Evolutionary conservation across 1,139 yeast genomes (phyloP).

Genomic region (Pichia sp.): DNA sequence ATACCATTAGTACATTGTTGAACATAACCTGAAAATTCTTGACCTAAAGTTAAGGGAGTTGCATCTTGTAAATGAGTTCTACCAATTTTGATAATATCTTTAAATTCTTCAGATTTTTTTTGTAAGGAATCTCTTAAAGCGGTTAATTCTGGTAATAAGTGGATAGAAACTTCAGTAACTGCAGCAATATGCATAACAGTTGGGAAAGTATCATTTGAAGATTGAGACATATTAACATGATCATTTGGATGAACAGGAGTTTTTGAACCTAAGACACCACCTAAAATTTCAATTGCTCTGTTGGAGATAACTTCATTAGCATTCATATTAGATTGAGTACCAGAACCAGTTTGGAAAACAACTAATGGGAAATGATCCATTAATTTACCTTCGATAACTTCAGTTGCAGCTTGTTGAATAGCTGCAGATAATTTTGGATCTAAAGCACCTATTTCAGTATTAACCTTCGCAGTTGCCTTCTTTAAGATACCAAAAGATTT

Average conservation of each 20-base stretch:
- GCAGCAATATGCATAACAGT: conserved; percentile 99
- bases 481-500: conserved; percentile 90
- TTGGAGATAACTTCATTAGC: conserved; percentile 97
- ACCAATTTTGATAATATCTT: conserved; percentile 90
- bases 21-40: conserved; percentile 94
- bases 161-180: conserved; percentile 73
- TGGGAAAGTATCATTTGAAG: conserved; percentile 97
- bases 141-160: conserved; percentile 72
- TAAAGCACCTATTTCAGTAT: conserved; percentile 70
- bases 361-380: conserved; percentile 95
- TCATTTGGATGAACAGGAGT: conserved; percentile 96
- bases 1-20: conserved; percentile 90
- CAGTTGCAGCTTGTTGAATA: conserved; percentile 90
- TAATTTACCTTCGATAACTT: conserved; percentile 86
- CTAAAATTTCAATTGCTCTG: conserved; percentile 92
- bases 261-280: conserved; percentile 88
- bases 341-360: conserved; percentile 97
- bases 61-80: conserved; percentile 99
- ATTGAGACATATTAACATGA: conserved; percentile 97
- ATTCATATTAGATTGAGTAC: conserved; percentile 98
- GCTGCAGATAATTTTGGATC: conserved; percentile 81
- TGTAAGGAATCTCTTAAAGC: conserved; percentile 71
- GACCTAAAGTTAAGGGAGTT: conserved; percentile 95
- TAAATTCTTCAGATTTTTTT: conserved; percentile 74
- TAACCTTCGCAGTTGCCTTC: conserved; percentile 92